A percentile compares a stretch with the other conserved stretches of the same genome.
phyloP scores from a whole-genome alignment of 371 early-diverging fungal genomes.

The Apophysomyces sp. region DNA sequence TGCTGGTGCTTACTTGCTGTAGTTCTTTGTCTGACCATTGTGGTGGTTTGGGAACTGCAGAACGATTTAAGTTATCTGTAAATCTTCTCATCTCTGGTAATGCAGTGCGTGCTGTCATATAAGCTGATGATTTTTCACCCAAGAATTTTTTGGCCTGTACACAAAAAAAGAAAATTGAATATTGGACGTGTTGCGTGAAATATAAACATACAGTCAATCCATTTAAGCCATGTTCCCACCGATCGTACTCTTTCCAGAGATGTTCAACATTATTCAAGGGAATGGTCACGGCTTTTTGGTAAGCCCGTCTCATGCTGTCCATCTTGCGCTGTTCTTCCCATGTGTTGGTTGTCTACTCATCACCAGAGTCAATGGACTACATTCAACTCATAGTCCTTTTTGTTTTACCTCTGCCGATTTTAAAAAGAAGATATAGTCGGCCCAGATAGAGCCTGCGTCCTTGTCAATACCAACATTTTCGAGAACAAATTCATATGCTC shows the following conservation, averaged over 20 bases:
- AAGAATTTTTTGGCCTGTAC: constrained; percentile 84
- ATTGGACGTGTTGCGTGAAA: background rate
- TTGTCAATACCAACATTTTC: constrained; percentile 88
- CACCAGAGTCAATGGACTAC: background rate
- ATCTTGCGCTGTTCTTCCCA: constrained; percentile 92
- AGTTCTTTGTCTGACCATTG: constrained; percentile 78
- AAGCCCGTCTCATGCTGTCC: constrained; percentile 84
- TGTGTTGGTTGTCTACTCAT: constrained; percentile 59
- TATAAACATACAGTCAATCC: constrained; percentile 65
- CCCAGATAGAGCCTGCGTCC: constrained; percentile 89
- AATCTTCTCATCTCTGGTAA: constrained; percentile 75
- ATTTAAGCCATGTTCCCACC: constrained; percentile 88
- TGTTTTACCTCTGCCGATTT: constrained; percentile 74
- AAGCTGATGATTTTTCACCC: constrained; percentile 78
- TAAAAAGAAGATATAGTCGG: constrained; percentile 84
- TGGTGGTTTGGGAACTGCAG: constrained; percentile 76
- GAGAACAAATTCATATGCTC: constrained; percentile 89
- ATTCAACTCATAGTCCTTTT: background rate
- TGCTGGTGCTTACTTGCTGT: constrained; percentile 46
- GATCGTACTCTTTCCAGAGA: constrained; percentile 95
- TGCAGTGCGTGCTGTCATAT: constrained; percentile 92
- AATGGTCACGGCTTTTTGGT: constrained; percentile 83
- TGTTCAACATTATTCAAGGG: constrained; percentile 86
- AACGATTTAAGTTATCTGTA: constrained; percentile 70
- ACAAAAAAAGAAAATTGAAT: background rate